Base-by-base conservation (phyloP, 2,329 filamentous ascomycete genomes). In the Cladosporium sp. region DNA sequence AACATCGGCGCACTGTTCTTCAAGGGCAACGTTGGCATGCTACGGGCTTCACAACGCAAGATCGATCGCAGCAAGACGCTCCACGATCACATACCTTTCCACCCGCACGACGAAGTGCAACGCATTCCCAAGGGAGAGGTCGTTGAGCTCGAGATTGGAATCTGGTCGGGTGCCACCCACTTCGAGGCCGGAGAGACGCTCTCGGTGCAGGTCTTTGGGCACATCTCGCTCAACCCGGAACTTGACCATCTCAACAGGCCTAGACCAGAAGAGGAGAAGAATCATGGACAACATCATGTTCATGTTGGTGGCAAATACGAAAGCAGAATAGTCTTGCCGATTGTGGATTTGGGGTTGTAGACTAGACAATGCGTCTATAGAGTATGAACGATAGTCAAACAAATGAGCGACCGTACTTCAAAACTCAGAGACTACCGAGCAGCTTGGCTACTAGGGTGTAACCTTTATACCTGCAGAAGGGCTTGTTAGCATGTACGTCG, bases 91-190 rank as follows among this genome's bases (percentile, higher is more conserved):
- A 65, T 28, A 28, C 62, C 62, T 18, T 65, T 49, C 54, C 32
- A 65, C 54, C 62, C 54, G 28, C 59, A 44, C 28, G 38, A 54
- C n/a, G 30, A 59, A 38, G 52, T 32, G 21, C 49, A 65, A 41
- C 41, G 32, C 10, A 28, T 65, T n/a, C 38, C 52, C 5, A 26
- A 26, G 11, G 81, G 81, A 0, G 72, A 77, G 8, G 70, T 83
- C 18, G 80, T 83, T 4, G 77, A 78, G 70, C 71, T 84, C 6
- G 80, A 83, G 47, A 83, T 84, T 65, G 79, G 79, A 0, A 80
- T 84, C 10, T 84, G 81, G 81, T 76, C 79, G 0, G 77, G 78
- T 71, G 81, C 81, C 0, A 76, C 82, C 0, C 78, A 81, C 21
- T 84, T 80, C 68, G 79, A 82, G 2, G 77, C 73, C 7, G 81